Evolutionary conservation across 805 yeast species (phyloP).

Genomic region (Millerozyma miso): DNA sequence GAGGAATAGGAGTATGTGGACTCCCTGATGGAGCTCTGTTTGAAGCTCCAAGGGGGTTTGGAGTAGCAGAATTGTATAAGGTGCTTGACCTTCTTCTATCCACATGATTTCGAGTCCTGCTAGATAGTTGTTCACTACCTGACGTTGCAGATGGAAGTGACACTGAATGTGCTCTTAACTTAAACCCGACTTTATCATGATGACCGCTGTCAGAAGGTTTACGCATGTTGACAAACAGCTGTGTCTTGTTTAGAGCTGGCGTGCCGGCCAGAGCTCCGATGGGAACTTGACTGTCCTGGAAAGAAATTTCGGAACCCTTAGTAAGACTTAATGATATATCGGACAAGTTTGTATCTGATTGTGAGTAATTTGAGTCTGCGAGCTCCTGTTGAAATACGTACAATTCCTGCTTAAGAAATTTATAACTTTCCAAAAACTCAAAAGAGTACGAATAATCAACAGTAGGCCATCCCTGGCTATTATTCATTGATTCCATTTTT

Average conservation of each 20-base stretch:
- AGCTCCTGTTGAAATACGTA: slow-evolving; percentile 9
- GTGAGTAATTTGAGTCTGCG: slow-evolving; percentile 5
- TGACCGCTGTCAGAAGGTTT: background rate
- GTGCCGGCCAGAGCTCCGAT: slow-evolving; percentile 23
- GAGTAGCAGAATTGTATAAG: slow-evolving; percentile 14
- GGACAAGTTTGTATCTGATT: slow-evolving; percentile 6
- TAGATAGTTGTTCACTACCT: slow-evolving; percentile 2
- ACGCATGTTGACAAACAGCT: background rate
- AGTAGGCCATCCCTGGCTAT: slow-evolving; percentile 31
- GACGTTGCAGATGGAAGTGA: slow-evolving; percentile 22
- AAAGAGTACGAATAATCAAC: slow-evolving; percentile 28
- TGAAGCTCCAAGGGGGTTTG: slow-evolving; percentile 3
- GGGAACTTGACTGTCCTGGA: slow-evolving; percentile 18
- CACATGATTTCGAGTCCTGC: slow-evolving; percentile 4
- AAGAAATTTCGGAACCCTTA: slow-evolving; percentile 8
- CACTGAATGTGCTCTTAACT: slow-evolving; percentile 27
- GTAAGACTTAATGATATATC: slow-evolving; percentile 6
- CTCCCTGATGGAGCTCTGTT: slow-evolving; percentile 8
- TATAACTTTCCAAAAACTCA: slow-evolving; percentile 23
- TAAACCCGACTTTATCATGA: background rate
- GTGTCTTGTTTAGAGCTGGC: slow-evolving; percentile 22
- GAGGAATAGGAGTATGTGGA: slow-evolving; percentile 12
- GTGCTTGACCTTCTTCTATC: slow-evolving; percentile 21
- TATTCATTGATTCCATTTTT: slow-evolving; percentile 19
- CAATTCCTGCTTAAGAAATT: slow-evolving; percentile 18